A percentile compares a stretch with the other conserved stretches of the same genome.
phyloP scores from a whole-genome alignment of 2,329 filamentous ascomycete species.

The Gyromitra esculenta region DNA sequence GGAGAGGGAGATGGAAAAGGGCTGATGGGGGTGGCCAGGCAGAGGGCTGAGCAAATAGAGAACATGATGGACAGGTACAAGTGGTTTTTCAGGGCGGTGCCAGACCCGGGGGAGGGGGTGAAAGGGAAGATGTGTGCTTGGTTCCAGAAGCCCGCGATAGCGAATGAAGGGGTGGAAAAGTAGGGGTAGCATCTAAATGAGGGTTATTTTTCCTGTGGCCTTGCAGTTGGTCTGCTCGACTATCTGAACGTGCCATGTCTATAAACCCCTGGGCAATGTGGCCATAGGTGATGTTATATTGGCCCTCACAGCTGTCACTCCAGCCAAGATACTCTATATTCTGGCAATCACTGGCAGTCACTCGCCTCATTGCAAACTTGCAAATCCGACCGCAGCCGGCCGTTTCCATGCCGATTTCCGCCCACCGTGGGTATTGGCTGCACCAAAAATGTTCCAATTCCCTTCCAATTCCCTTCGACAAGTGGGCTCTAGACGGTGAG shows the following conservation, averaged over 20 bases:
- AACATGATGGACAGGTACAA: slow-evolving; percentile 16
- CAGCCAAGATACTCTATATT: not conserved
- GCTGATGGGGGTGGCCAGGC: not conserved
- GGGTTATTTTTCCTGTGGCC: not conserved
- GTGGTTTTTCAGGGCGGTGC: slow-evolving; percentile 22
- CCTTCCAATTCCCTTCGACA: not conserved
- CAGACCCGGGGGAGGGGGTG: slow-evolving; percentile 20
- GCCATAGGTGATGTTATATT: not conserved
- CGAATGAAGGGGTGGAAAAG: not conserved
- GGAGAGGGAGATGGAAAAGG: not conserved
- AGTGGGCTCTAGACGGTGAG: not conserved
- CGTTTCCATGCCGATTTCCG: not conserved
- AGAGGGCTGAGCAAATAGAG: slow-evolving; percentile 4
- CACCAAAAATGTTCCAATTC: not conserved
- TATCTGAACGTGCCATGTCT: not conserved
- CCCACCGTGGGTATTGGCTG: not conserved
- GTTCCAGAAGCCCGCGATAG: not conserved
- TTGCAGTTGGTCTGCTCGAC: not conserved
- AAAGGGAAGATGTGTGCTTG: slow-evolving; percentile 32
- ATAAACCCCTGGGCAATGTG: not conserved
- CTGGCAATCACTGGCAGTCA: not conserved
- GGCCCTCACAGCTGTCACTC: not conserved
- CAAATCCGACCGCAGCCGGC: slow-evolving; percentile 3
- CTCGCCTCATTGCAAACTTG: slow-evolving; percentile 2
- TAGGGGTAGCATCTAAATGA: not conserved